Evolutionary conservation across 2,329 filamentous ascomycete genomes (phyloP).

Genomic region (Colletotrichum gigasporum): DNA sequence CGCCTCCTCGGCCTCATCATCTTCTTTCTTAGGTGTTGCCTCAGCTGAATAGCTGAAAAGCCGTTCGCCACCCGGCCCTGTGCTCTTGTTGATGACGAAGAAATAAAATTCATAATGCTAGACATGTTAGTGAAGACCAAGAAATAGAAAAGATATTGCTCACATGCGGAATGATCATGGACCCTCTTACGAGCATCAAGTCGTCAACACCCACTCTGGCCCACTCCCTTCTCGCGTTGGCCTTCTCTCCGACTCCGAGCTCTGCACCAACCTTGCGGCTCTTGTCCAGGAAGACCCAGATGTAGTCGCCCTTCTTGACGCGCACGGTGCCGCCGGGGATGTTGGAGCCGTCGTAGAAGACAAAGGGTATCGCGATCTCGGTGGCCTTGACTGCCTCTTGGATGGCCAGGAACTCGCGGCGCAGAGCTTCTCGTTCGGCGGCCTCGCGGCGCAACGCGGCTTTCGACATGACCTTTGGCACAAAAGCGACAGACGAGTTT

Average conservation of each 20-base stretch:
- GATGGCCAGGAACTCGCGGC: constrained; percentile 82
- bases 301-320: constrained; percentile 90
- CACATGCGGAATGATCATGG: constrained; percentile 94
- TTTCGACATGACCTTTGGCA: constrained; percentile 77
- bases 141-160: constrained; percentile 48
- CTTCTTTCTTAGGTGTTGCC: constrained; percentile 42
- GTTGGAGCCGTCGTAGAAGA: constrained; percentile 96
- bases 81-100: constrained; percentile 89
- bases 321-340: constrained; percentile 84
- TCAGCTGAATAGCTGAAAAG: constrained; percentile 80
- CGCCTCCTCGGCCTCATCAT: constrained; percentile 29
- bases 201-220: constrained; percentile 94
- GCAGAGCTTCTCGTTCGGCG: constrained; percentile 78
- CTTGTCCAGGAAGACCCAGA: constrained; percentile 93
- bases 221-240: constrained; percentile 82
- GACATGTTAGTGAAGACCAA: constrained; percentile 33
- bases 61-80: constrained; percentile 74
- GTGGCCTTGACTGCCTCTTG: constrained; percentile 90
- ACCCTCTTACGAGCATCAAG: constrained; percentile 89
- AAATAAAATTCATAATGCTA: constrained; percentile 98
- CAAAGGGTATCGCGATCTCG: constrained; percentile 91
- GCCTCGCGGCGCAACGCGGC: constrained; percentile 82
- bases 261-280: constrained; percentile 91
- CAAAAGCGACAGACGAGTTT: constrained; percentile 68
- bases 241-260: constrained; percentile 75